Percentiles rank a stretch among this genome's conserved stretches.
These are phyloP conservation scores for Lentinus brumalis DNA, from an alignment of 768 basidiomycete genomes.

Conservation along the genomic window DNA sequence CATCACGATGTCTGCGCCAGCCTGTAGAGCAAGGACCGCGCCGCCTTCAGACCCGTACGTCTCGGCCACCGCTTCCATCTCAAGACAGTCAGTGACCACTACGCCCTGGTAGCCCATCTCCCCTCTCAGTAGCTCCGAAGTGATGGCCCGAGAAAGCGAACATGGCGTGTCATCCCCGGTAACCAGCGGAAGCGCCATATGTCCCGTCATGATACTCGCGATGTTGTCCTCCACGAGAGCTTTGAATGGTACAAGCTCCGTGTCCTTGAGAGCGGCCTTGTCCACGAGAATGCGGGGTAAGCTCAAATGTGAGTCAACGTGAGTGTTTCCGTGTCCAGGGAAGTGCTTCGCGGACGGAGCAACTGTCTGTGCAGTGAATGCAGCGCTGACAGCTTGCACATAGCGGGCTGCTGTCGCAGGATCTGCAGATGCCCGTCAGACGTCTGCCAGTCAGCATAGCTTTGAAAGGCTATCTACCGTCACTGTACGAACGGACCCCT, in stretches of 20 bases:
- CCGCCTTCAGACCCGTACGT: conserved; percentile 53
- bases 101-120: conserved; percentile 58
- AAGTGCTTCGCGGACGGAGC: conserved; percentile 73
- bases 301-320: conserved; percentile 69
- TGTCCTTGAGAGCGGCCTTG: conserved; percentile 40
- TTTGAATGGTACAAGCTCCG: conserved; percentile 63
- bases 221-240: conserved; percentile 43
- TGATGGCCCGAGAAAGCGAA: conserved; percentile 57
- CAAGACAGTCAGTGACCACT: conserved; percentile 73
- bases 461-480: conserved; percentile 43
- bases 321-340: conserved; percentile 75
- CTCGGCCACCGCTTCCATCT: conserved; percentile 72
- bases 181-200: conserved; percentile 67
- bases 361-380: conserved; percentile 49
- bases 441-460: background rate
- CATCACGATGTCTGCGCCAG: conserved; percentile 76
- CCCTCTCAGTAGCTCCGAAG: conserved; percentile 52
- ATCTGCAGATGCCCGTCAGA: conserved; percentile 38
- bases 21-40: conserved; percentile 55
- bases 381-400: conserved; percentile 48
- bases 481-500: conserved; percentile 74
- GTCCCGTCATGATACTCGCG: conserved; percentile 71
- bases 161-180: conserved; percentile 57
- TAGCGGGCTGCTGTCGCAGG: conserved; percentile 52
- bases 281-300: conserved; percentile 62